A percentile compares a stretch with the other conserved stretches of the same genome.
phyloP scores from a whole-genome alignment of 2,329 filamentous ascomycete genomes.

The Hypoxylon sp. region DNA sequence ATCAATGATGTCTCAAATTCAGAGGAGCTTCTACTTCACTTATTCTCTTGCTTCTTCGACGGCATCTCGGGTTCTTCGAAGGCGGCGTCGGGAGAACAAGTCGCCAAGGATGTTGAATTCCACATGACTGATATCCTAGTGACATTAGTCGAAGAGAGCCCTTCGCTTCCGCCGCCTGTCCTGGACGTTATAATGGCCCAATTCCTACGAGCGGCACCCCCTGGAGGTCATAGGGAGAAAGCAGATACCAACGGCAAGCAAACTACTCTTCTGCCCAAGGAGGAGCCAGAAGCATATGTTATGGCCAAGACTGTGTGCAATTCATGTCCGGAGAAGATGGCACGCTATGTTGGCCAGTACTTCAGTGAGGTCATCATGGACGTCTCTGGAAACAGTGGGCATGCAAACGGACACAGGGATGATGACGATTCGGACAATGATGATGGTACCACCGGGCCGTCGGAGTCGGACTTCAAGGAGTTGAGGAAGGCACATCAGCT shows the following conservation, averaged over 20 bases:
- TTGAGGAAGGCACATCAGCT: conserved; percentile 90
- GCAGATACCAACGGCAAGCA: conserved; percentile 78
- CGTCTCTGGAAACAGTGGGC: conserved; percentile 73
- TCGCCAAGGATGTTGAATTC: conserved; percentile 93
- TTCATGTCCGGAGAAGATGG: conserved; percentile 91
- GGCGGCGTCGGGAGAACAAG: conserved; percentile 79
- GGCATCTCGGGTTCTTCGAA: conserved; percentile 85
- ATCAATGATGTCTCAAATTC: conserved; percentile 88
- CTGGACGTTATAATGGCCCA: conserved; percentile 96
- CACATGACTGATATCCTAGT: conserved; percentile 89
- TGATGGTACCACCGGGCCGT: conserved; percentile 70
- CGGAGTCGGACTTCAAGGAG: conserved; percentile 87
- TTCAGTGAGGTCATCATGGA: conserved; percentile 98
- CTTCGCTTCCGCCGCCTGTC: conserved; percentile 81
- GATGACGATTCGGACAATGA: conserved; percentile 75
- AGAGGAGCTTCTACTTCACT: conserved; percentile 80
- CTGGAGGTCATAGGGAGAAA: conserved; percentile 71
- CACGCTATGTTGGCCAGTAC: conserved; percentile 92
- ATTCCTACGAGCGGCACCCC: conserved; percentile 88
- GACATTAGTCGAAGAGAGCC: conserved; percentile 87
- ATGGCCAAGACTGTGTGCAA: conserved; percentile 97
- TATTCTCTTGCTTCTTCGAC: conserved; percentile 94
- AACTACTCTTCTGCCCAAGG: conserved; percentile 85
- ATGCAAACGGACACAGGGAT: conserved; percentile 69
- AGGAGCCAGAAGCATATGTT: conserved; percentile 91